Evolutionary conservation across 208 protist species (phyloP).

Genomic region (Trypanosoma caninum): DNA sequence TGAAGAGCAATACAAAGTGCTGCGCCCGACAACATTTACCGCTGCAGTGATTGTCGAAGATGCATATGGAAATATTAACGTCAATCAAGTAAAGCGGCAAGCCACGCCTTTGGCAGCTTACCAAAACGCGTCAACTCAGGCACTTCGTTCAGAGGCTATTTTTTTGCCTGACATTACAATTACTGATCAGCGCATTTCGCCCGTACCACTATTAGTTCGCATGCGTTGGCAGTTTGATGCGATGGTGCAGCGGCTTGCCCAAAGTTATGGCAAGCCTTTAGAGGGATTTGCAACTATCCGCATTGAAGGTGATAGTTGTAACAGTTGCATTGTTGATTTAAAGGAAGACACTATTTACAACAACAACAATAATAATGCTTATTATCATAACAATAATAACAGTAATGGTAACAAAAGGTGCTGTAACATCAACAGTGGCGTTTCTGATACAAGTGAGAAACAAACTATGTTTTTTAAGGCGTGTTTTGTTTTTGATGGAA

Average conservation of each 20-base stretch:
- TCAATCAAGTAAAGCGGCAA: conserved; percentile 45
- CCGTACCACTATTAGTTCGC: conserved; percentile 54
- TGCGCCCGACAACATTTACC: conserved; percentile 40
- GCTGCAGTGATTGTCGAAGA: conserved; percentile 37
- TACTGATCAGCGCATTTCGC: conserved; percentile 23
- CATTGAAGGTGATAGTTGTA: conserved; percentile 21
- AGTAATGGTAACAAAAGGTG: too few relatives aligned
- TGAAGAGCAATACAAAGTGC: conserved; percentile 24
- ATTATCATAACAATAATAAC: too few relatives aligned
- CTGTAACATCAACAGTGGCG: too few relatives aligned
- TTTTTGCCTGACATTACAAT: conserved; percentile 16
- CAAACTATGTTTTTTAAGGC: conserved; percentile 44
- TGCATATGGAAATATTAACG: conserved; percentile 31
- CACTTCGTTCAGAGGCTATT: conserved; percentile 32
- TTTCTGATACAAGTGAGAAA: conserved; percentile 2
- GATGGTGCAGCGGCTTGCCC: conserved; percentile 49
- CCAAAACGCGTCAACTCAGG: conserved; percentile 42
- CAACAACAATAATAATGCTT: not conserved
- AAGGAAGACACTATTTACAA: not conserved
- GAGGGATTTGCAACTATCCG: conserved; percentile 19
- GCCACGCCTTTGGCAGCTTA: conserved; percentile 48
- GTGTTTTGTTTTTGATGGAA: conserved; percentile 32
- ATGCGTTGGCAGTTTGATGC: conserved; percentile 83
- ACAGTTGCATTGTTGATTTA: not conserved
- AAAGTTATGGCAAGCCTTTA: conserved; percentile 2